Conservation (phyloP, 768 basidiomycete species). For the Lactarius sp. region DNA sequence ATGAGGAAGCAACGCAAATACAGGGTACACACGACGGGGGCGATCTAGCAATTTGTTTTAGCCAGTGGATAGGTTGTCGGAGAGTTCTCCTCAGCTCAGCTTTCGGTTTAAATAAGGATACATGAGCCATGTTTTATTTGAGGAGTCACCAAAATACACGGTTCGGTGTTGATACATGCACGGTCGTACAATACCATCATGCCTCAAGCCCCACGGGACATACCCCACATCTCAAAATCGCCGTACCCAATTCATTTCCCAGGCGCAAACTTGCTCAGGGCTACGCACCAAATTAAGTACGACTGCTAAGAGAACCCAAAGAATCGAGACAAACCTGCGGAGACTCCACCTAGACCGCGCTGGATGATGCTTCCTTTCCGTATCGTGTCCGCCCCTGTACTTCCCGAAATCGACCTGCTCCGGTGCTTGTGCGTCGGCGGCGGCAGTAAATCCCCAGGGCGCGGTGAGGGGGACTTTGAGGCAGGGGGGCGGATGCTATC, state of each 20-base stretch:
- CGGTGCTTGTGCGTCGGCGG: neutral
- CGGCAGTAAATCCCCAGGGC: neutral
- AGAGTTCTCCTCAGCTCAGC: neutral
- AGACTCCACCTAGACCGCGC: conserved; percentile 1
- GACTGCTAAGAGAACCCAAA: neutral
- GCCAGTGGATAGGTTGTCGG: too few species aligned
- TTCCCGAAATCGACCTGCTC: conserved; percentile 1
- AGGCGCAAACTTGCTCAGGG: conserved; percentile 7
- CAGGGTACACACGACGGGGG: too few species aligned
- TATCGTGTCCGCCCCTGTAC: neutral
- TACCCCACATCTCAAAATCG: neutral
- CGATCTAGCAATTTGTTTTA: too few species aligned
- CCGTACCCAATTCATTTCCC: conserved; percentile 3
- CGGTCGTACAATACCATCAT: neutral
- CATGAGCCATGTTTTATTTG: neutral
- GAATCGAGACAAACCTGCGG: conserved; percentile 11
- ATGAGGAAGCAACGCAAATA: neutral
- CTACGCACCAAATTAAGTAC: neutral
- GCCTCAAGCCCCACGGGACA: neutral
- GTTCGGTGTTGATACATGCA: neutral
- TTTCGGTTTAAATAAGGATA: neutral
- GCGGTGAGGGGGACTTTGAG: neutral
- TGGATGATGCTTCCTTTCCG: neutral
- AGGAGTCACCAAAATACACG: neutral
- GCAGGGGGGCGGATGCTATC: neutral